Percentiles rank a stretch among this genome's conserved stretches.
These are phyloP conservation scores for Sclerotinia nivalis DNA, from an alignment of 2,329 filamentous ascomycete species.

Conservation along the genomic window DNA sequence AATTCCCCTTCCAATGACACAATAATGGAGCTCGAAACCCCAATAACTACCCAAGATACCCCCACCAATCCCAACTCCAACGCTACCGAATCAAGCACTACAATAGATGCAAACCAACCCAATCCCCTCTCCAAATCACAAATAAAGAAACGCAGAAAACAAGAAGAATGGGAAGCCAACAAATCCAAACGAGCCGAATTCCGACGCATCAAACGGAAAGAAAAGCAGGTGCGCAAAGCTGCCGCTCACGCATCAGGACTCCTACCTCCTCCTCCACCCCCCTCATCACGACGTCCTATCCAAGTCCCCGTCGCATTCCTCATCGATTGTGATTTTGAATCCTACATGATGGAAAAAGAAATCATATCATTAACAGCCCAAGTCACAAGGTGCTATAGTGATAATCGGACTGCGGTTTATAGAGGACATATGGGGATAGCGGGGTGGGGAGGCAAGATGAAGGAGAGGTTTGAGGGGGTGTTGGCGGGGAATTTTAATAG, in stretches of 20 bases:
- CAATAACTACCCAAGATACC: not conserved
- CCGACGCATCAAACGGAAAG: constrained; percentile 54
- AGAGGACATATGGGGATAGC: constrained; percentile 74
- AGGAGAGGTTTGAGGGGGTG: constrained; percentile 75
- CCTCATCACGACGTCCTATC: constrained; percentile 39
- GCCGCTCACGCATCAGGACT: constrained; percentile 45
- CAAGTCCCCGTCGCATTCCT: constrained; percentile 78
- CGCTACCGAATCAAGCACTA: not conserved
- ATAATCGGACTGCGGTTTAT: constrained; percentile 71
- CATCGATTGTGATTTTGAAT: constrained; percentile 89
- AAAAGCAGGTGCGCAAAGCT: constrained; percentile 53
- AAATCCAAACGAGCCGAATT: constrained; percentile 58
- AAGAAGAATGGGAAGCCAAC: constrained; percentile 73
- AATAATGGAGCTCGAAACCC: not conserved
- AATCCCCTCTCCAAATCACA: constrained; percentile 75
- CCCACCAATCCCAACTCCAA: constrained; percentile 6
- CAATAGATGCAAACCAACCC: not conserved
- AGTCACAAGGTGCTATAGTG: constrained; percentile 84
- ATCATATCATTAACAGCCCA: constrained; percentile 79
- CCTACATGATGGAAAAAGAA: constrained; percentile 86
- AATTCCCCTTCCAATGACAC: not conserved
- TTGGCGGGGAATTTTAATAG: constrained; percentile 68
- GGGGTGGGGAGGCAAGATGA: constrained; percentile 74
- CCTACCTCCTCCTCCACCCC: constrained; percentile 16
- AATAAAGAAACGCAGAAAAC: constrained; percentile 73